These are phyloP conservation scores for Lichtheimia corymbifera DNA, from an alignment of 371 early-diverging fungal species.

Conservation along the genomic window DNA sequence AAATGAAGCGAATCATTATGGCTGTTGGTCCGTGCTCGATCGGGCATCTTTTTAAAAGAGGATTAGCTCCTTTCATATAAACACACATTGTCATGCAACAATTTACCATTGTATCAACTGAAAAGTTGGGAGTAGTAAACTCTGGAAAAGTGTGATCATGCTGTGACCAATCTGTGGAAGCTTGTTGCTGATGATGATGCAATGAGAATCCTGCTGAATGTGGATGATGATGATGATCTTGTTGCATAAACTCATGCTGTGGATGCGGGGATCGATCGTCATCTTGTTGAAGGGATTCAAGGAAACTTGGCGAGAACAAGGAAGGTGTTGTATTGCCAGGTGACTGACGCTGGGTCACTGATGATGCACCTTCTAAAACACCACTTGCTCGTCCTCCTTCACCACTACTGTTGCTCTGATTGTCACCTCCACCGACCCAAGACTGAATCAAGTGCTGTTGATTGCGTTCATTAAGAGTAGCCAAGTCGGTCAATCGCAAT, in stretches of 20 bases:
- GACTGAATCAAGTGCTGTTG: constrained; percentile 25
- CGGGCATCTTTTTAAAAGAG: constrained; percentile 4
- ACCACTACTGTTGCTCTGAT: not conserved
- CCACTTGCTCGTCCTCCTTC: no score
- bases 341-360: not conserved
- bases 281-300: constrained; percentile 59
- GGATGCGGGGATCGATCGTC: constrained; percentile 20
- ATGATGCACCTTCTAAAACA: not conserved
- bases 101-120: constrained; percentile 12
- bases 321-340: constrained; percentile 56
- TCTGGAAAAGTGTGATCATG: constrained; percentile 3
- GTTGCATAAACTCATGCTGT: constrained; percentile 4
- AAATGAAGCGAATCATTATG: constrained; percentile 14
- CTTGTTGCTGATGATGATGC: not conserved
- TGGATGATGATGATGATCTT: not conserved
- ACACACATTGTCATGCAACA: not conserved
- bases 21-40: constrained; percentile 15
- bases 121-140: constrained; percentile 2
- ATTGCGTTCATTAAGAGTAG: constrained; percentile 16
- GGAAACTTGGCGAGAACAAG: constrained; percentile 71
- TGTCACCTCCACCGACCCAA: constrained; percentile 17
- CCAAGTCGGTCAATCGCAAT: constrained; percentile 16
- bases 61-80: not conserved
- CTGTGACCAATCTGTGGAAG: not conserved
- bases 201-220: not conserved